Conservation (phyloP, 2,329 filamentous ascomycete species). For the Tympanopsis confertula region DNA sequence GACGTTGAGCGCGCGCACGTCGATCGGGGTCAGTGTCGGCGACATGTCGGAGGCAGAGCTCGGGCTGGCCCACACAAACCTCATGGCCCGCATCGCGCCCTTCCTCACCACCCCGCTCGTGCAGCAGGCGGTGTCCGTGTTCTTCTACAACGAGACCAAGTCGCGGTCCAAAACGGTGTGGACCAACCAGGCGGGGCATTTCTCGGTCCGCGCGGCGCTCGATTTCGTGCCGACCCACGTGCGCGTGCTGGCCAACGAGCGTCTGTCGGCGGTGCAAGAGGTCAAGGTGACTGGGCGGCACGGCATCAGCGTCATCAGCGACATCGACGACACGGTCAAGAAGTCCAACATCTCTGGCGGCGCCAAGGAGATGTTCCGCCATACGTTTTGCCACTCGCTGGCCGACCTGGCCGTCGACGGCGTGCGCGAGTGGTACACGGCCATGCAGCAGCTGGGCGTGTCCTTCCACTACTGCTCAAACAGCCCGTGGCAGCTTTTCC, state of each 20-base stretch:
- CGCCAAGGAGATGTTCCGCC: conserved; percentile 87
- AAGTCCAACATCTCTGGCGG: conserved; percentile 81
- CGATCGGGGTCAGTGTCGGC: conserved; percentile 13
- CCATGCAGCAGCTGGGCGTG: conserved; percentile 69
- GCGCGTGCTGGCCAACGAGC: conserved; percentile 73
- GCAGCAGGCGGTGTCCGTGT: conserved; percentile 71
- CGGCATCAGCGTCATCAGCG: conserved; percentile 87
- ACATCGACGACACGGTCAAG: conserved; percentile 96
- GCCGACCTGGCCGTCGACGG: conserved; percentile 76
- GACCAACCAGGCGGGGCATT: conserved; percentile 85
- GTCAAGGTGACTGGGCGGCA: conserved; percentile 65
- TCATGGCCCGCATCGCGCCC: conserved; percentile 77
- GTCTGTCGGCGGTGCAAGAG: conserved; percentile 69
- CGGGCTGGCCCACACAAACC: conserved; percentile 67
- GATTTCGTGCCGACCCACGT: conserved; percentile 87
- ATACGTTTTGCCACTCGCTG: conserved; percentile 84
- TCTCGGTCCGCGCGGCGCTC: conserved; percentile 65
- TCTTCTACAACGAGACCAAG: conserved; percentile 80
- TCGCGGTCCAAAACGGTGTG: conserved; percentile 76
- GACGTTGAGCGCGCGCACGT: conserved; percentile 9
- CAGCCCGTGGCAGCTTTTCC: conserved; percentile 94
- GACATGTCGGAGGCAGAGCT: conserved; percentile 70
- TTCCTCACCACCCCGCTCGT: conserved; percentile 79
- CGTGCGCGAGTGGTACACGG: conserved; percentile 79
- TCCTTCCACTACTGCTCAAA: conserved; percentile 97